Percentiles rank a stretch among this genome's conserved stretches.
These are phyloP conservation scores for Nicotiana tomentosiformis DNA, from an alignment of 257 asterid species.

Conservation along the genomic window DNA sequence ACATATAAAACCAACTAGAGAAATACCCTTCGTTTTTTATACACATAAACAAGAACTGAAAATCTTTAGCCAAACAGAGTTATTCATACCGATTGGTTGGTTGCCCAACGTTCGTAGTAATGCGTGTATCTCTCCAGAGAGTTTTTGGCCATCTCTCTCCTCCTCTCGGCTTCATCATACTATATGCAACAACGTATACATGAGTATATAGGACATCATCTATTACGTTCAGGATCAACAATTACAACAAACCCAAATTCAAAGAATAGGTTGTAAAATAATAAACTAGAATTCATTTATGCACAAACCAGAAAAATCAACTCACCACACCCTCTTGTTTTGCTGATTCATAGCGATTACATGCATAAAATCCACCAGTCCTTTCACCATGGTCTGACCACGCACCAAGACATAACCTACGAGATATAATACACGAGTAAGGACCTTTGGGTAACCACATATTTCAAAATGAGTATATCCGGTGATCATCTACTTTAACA, in stretches of 20 bases:
- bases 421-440: constrained; percentile 5
- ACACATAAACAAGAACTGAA: not conserved
- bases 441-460: not conserved
- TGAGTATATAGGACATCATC: not conserved
- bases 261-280: constrained; percentile 2
- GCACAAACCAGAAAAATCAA: not conserved
- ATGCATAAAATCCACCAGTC: constrained; percentile 98
- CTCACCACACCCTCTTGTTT: constrained; percentile 98
- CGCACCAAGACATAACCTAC: constrained; percentile 92
- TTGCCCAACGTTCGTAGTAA: constrained; percentile 99
- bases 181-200: constrained; percentile 23
- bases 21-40: not conserved
- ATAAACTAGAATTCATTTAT: not conserved
- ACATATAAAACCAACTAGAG: not conserved
- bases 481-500: not conserved
- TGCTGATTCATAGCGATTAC: constrained; percentile 98
- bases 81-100: constrained; percentile 85
- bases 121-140: constrained; percentile 99
- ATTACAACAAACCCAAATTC: not conserved
- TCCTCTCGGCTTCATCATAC: constrained; percentile 95
- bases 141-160: constrained; percentile 99
- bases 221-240: not conserved
- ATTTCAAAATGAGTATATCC: not conserved
- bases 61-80: not conserved
- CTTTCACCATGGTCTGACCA: constrained; percentile 99